Base-by-base conservation (phyloP, 805 yeast species). In the Candida schatavii region DNA sequence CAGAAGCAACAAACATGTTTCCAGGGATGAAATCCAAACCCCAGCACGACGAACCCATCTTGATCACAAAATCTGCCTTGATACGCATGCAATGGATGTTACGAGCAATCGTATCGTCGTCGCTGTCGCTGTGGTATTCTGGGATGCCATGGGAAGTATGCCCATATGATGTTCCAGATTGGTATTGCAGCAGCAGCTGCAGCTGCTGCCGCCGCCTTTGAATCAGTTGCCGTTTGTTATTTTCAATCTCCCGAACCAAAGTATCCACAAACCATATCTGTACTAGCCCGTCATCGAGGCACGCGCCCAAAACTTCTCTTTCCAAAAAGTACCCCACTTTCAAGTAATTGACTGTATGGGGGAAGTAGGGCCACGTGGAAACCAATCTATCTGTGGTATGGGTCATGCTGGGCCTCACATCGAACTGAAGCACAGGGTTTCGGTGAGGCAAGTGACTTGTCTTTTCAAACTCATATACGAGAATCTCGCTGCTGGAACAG, bases 311-410 rank as follows among this genome's bases (percentile, higher is more conserved):
- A 0, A 75, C 72, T 41, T 74, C 76, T 14, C 54, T 50, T 1
- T 60, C 67, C 18, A 59, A 46, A 44, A 79, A 67, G 0, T 58
- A 61, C 5, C 65, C 47, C 0, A 49, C 37, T 40, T 69, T 75
- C 33, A 83, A 39, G 48, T 55, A 74, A 48, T 83, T 83, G 18
- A 82, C 68, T 0, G 80, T 68, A 53, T 78, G 83, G 1, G 85
- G 84, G 37, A 62, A 68, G 38, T 64, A 63, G 0, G 80, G 77
- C 75, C 77, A 74, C 1, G 81, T 76, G 5, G 80, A 69, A 6
- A 66, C 59, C 5, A 57, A 51, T 26, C 74, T 45, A 48, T 77
- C 80, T 1, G 59, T 49, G 1, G 63, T 60, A 1, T 72, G 57
- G 1, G 79, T 72, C 21, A 52, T 47, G 5, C 50, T 39, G 0